Percentiles rank a stretch among this genome's conserved stretches.
Evolutionary conservation across 2,329 filamentous ascomycete species (phyloP).

Genomic region (Aspergillus pseudoviridinutans): DNA sequence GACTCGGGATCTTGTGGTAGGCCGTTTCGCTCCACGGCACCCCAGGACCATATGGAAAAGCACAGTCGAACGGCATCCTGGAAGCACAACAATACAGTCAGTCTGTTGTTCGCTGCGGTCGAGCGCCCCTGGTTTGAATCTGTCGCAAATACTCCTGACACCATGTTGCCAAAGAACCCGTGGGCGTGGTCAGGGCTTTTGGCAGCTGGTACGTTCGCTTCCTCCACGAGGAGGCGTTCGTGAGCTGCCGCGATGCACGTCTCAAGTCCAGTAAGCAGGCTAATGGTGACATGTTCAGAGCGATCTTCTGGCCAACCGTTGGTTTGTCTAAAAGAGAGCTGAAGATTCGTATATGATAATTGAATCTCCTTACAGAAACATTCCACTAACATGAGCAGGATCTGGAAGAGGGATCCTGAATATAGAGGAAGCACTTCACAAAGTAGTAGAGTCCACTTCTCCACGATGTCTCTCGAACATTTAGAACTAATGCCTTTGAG

Average conservation of each 20-base stretch:
- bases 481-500: conserved; percentile 73
- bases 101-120: conserved; percentile 82
- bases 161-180: conserved; percentile 91
- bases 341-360: conserved; percentile 66
- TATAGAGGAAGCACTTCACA: conserved; percentile 81
- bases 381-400: conserved; percentile 84
- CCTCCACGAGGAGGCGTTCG: conserved; percentile 72
- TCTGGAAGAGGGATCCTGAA: conserved; percentile 79
- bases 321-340: conserved; percentile 44
- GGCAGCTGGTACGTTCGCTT: conserved; percentile 61
- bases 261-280: conserved; percentile 89
- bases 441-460: conserved; percentile 88
- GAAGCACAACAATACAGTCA: conserved; percentile 93
- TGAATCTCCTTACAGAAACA: conserved; percentile 79
- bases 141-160: conserved; percentile 81
- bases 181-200: conserved; percentile 82
- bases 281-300: conserved; percentile 62
- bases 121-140: conserved; percentile 74
- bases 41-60: conserved; percentile 95
- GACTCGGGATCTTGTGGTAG: conserved; percentile 61
- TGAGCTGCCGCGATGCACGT: conserved; percentile 85
- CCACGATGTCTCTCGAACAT: conserved; percentile 71
- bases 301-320: conserved; percentile 38
- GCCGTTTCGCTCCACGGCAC: conserved; percentile 49
- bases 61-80: conserved; percentile 92